Evolutionary conservation across 2,329 filamentous ascomycete genomes (phyloP).

Genomic region (Cryphonectria parasitica): DNA sequence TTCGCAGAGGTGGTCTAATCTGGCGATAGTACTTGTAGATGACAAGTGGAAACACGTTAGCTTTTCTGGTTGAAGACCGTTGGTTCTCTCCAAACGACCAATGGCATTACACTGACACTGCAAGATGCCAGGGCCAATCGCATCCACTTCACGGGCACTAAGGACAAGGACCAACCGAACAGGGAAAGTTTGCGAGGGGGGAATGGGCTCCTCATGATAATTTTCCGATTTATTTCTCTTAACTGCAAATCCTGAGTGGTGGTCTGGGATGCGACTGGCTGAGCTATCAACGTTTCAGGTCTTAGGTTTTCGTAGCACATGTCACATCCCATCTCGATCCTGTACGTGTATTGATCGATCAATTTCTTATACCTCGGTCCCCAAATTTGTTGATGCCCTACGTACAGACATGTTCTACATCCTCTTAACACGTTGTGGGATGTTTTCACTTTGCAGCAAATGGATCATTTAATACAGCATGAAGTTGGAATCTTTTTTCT

Average conservation of each 20-base stretch:
- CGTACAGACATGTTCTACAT: background rate
- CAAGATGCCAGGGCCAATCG: slow-evolving; percentile 14
- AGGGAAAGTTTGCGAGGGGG: slow-evolving; percentile 26
- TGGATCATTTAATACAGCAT: no score
- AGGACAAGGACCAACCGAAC: slow-evolving; percentile 16
- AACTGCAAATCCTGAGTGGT: background rate
- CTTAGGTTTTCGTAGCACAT: background rate
- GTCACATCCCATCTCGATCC: background rate
- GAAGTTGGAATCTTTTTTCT: no score
- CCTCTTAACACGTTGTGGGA: background rate
- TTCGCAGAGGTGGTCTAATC: background rate
- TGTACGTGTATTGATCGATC: background rate
- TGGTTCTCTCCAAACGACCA: background rate
- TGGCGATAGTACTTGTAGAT: background rate
- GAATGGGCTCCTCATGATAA: background rate
- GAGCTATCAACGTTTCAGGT: slow-evolving; percentile 18
- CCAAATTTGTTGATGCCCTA: background rate
- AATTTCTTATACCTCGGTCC: background rate
- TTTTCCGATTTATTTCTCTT: no score
- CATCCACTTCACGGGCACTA: background rate
- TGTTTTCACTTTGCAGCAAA: no score
- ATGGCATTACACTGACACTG: background rate
- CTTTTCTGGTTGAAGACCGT: background rate
- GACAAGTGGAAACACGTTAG: background rate
- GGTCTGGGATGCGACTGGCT: slow-evolving; percentile 13